Evolutionary conservation across 352 stramenopile genomes (phyloP).

Genomic region (Sclerospora graminicola): DNA sequence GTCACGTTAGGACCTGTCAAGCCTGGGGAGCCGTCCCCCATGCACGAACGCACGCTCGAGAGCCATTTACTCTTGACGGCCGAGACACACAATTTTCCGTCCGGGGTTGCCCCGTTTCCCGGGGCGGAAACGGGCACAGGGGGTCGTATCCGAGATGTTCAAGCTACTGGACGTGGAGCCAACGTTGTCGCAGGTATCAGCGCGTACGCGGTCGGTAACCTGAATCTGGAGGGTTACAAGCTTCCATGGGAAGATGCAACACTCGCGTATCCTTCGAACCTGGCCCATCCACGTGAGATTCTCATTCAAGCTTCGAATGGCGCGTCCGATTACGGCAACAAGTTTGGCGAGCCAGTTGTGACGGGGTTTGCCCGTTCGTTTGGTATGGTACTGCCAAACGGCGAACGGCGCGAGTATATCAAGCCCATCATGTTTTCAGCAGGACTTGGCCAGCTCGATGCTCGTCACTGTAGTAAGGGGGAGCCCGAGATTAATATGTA

Average conservation of each 20-base stretch:
- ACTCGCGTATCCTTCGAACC: conserved; percentile 87
- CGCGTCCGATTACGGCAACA: conserved; percentile 99
- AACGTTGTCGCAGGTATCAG: conserved; percentile 91
- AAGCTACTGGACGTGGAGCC: conserved; percentile 94
- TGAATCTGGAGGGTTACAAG: conserved; percentile 93
- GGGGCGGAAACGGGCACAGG: conserved; percentile 96
- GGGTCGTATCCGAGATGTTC: conserved; percentile 96
- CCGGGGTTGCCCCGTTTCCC: conserved; percentile 91
- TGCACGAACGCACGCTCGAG: conserved; percentile 60
- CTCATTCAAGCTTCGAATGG: conserved; percentile 96
- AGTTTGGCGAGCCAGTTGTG: conserved; percentile 99
- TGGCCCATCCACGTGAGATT: conserved; percentile 90
- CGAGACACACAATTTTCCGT: conserved; percentile 99
- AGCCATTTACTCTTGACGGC: conserved; percentile 96
- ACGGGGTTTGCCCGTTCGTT: conserved; percentile 96
- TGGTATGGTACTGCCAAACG: conserved; percentile 91
- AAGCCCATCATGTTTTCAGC: conserved; percentile 99
- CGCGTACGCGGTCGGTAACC: conserved; percentile 89
- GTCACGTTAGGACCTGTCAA: conserved; percentile 65
- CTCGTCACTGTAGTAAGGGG: conserved; percentile 89
- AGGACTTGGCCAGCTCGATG: conserved; percentile 94
- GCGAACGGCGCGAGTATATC: conserved; percentile 97
- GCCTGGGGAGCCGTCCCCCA: conserved; percentile 51
- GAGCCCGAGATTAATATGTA: conserved; percentile 92
- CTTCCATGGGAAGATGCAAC: conserved; percentile 94